Conservation (phyloP, 2,329 filamentous ascomycete genomes). For the Cladorrhinum sp. region DNA sequence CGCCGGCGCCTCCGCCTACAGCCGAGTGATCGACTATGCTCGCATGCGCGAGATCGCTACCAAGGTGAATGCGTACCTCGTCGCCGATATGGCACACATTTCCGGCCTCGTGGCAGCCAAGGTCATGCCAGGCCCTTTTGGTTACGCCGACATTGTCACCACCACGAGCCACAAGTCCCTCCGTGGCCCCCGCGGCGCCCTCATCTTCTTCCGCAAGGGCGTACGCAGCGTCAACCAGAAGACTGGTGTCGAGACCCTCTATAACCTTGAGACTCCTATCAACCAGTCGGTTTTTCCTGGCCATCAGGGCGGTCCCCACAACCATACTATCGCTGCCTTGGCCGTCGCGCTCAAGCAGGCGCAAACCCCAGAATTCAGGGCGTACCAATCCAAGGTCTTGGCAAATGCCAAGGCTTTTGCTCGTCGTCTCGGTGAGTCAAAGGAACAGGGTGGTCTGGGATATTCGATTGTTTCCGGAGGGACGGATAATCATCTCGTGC, state of each 20-base stretch:
- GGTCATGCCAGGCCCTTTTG: conserved; percentile 86
- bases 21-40: conserved; percentile 90
- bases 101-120: conserved; percentile 90
- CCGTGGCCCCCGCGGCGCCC: conserved; percentile 87
- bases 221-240: conserved; percentile 79
- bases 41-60: conserved; percentile 88
- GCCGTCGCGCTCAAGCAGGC: conserved; percentile 94
- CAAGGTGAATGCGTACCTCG: conserved; percentile 86
- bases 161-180: conserved; percentile 98
- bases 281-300: conserved; percentile 97
- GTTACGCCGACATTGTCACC: conserved; percentile 88
- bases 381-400: conserved; percentile 87
- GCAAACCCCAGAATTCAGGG: conserved; percentile 81
- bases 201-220: conserved; percentile 98
- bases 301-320: conserved; percentile 96
- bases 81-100: conserved; percentile 97
- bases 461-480: conserved; percentile 91
- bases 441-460: conserved; percentile 72
- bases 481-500: conserved; percentile 95
- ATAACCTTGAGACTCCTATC: conserved; percentile 89
- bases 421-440: conserved; percentile 59
- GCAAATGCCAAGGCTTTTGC: conserved; percentile 88
- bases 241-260: conserved; percentile 79
- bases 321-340: conserved; percentile 96
- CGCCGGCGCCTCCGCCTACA: conserved; percentile 93